Conservation (phyloP, 1,284 basidiomycete species). For the Melampsora americana region DNA sequence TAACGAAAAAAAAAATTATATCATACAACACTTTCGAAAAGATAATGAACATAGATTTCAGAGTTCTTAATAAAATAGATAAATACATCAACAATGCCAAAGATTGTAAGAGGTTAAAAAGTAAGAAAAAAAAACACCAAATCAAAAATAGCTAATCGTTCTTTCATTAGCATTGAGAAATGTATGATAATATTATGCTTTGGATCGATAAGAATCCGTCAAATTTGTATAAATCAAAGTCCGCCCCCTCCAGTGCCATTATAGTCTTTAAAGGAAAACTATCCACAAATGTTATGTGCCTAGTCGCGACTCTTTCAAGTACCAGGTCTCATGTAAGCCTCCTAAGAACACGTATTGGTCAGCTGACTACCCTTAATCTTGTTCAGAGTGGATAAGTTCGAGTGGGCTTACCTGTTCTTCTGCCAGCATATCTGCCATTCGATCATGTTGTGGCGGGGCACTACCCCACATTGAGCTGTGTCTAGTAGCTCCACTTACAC, state of each 20-base stretch:
- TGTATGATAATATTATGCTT: too few species aligned
- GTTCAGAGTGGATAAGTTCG: not conserved
- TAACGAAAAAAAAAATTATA: not conserved
- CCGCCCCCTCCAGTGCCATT: too few species aligned
- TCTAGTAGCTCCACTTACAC: constrained; percentile 52
- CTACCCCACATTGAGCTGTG: constrained; percentile 55
- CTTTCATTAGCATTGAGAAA: too few species aligned
- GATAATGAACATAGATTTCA: not conserved
- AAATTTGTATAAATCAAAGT: too few species aligned
- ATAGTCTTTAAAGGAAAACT: too few species aligned
- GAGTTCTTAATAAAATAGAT: not conserved
- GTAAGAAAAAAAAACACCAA: not conserved
- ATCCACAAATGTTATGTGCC: too few species aligned
- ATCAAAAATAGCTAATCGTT: not conserved
- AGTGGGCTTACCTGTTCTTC: constrained; percentile 48
- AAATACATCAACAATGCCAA: not conserved
- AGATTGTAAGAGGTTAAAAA: not conserved
- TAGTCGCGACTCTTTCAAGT: not conserved
- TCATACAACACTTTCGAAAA: not conserved
- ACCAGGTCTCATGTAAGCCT: constrained; percentile 3
- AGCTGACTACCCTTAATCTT: not conserved
- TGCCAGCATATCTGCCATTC: constrained; percentile 50
- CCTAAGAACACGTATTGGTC: not conserved
- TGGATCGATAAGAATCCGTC: too few species aligned
- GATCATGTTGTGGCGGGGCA: constrained; percentile 50